phyloP scores from a whole-genome alignment of 2,329 filamentous ascomycete species.

The Botrytis hyacinthi region DNA sequence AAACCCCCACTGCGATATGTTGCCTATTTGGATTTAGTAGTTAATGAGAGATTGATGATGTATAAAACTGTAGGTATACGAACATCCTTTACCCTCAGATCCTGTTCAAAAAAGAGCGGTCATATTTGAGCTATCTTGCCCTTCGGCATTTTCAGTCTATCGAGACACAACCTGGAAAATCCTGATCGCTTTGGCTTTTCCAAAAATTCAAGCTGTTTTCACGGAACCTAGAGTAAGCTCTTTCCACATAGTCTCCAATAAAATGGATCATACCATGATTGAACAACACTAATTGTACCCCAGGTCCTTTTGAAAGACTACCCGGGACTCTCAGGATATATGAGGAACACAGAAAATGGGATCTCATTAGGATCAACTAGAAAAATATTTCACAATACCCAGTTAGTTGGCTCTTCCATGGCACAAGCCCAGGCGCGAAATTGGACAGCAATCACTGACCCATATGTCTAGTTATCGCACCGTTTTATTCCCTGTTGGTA shows the following conservation, averaged over 20 bases:
- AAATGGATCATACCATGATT: background rate
- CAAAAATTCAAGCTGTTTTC: background rate
- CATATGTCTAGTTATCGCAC: conserved; percentile 18
- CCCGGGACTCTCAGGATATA: background rate
- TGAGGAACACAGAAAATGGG: background rate
- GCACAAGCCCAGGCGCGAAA: background rate
- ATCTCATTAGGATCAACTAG: conserved; percentile 38
- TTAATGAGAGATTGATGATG: background rate
- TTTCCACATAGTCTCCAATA: conserved; percentile 19
- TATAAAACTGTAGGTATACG: conserved; percentile 40
- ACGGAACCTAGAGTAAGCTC: background rate
- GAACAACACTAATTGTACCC: background rate
- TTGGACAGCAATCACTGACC: background rate
- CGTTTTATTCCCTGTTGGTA: conserved; percentile 26
- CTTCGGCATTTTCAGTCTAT: conserved; percentile 48
- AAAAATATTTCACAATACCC: conserved; percentile 39
- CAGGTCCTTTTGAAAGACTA: conserved; percentile 8
- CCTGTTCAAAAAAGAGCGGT: conserved; percentile 42
- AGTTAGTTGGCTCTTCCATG: conserved; percentile 21
- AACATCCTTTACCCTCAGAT: conserved; percentile 48
- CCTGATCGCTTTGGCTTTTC: conserved; percentile 29
- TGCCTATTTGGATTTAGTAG: background rate
- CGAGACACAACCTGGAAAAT: conserved; percentile 53
- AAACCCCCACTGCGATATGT: too few relatives aligned
- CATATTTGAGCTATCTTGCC: conserved; percentile 52